These are phyloP conservation scores for Lactarius indigo DNA, from an alignment of 768 basidiomycete genomes.

Conservation along the genomic window DNA sequence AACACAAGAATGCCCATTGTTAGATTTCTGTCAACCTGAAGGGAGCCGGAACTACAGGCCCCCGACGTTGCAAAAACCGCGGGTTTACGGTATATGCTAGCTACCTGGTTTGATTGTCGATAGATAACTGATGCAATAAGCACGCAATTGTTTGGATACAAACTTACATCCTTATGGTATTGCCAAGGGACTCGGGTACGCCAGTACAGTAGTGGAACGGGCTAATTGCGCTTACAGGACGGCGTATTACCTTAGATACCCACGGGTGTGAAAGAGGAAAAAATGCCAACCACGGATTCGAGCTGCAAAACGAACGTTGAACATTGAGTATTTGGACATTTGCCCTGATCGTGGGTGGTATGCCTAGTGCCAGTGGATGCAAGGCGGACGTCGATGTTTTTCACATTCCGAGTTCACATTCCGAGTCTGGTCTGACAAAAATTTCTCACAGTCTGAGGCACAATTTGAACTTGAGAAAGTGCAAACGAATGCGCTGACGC, in stretches of 20 bases:
- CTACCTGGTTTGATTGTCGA: background rate
- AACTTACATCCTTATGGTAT: background rate
- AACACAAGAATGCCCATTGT: background rate
- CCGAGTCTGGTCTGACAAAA: background rate
- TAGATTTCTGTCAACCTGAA: background rate
- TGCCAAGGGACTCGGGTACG: background rate
- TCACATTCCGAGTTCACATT: background rate
- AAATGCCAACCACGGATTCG: background rate
- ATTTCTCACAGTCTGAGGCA: background rate
- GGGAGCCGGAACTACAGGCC: background rate
- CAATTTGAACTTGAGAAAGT: background rate
- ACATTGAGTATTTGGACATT: background rate
- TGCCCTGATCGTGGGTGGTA: background rate
- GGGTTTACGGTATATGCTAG: background rate
- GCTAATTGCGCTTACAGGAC: background rate
- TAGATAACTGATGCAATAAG: background rate
- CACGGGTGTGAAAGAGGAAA: background rate
- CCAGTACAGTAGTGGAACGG: background rate
- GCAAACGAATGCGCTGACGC: background rate
- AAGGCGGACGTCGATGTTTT: background rate
- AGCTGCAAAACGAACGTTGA: background rate
- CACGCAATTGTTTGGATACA: background rate
- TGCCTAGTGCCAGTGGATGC: background rate
- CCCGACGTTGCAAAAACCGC: background rate
- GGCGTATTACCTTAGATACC: background rate